Conservation (phyloP, 2,329 filamentous ascomycete genomes). For the Claviceps capensis region DNA sequence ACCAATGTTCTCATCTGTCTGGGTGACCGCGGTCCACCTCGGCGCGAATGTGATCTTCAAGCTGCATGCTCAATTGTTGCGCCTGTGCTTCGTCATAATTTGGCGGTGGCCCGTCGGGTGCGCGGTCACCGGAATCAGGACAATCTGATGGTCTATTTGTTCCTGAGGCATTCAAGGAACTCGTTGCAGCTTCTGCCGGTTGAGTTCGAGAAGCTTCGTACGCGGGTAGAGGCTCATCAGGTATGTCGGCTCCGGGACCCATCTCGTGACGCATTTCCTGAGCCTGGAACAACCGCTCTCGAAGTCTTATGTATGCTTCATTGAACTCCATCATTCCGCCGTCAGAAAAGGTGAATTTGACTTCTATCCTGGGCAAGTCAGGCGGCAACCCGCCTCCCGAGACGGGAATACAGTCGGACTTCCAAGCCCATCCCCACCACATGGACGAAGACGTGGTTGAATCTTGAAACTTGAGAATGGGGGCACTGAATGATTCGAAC, state of each 20-base stretch:
- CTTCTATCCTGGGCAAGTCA: slow-evolving; percentile 56
- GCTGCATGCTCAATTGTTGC: slow-evolving; percentile 42
- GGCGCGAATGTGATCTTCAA: slow-evolving; percentile 59
- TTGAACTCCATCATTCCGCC: slow-evolving; percentile 92
- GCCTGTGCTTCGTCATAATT: slow-evolving; percentile 84
- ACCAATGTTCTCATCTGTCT: slow-evolving; percentile 12
- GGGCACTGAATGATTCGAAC: slow-evolving; percentile 79
- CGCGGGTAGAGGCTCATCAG: slow-evolving; percentile 76
- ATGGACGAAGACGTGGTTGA: slow-evolving; percentile 67
- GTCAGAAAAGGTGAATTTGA: slow-evolving; percentile 84
- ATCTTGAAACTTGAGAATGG: slow-evolving; percentile 77
- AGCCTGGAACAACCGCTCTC: slow-evolving; percentile 69
- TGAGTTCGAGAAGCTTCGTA: slow-evolving; percentile 51
- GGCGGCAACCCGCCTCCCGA: slow-evolving; percentile 70
- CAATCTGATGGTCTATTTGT: slow-evolving; percentile 21
- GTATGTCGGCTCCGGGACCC: slow-evolving; percentile 49
- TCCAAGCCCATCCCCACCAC: slow-evolving; percentile 91
- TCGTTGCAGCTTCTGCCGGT: slow-evolving; percentile 15
- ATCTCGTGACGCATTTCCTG: slow-evolving; percentile 60
- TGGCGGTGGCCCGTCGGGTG: slow-evolving; percentile 67
- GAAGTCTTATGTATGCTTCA: slow-evolving; percentile 66
- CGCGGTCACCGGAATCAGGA: slow-evolving; percentile 21
- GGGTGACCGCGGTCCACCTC: slow-evolving; percentile 48
- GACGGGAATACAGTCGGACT: slow-evolving; percentile 65
- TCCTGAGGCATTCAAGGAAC: slow-evolving; percentile 11